phyloP scores from a whole-genome alignment of 2,329 filamentous ascomycete genomes.

The Chaetomium sp. region DNA sequence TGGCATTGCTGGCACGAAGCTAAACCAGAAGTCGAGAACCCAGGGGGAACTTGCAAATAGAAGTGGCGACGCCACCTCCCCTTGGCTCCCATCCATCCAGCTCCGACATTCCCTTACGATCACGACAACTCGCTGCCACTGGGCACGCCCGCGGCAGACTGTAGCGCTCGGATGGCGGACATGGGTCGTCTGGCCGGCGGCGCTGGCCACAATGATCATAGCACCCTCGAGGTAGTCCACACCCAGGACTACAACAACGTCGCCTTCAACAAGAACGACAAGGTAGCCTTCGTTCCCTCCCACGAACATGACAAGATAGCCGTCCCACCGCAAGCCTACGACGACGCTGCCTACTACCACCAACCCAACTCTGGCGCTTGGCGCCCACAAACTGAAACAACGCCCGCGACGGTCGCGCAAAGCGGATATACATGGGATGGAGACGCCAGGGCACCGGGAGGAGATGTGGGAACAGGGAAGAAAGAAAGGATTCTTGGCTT shows the following conservation, averaged over 20 bases:
- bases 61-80: not conserved
- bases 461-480: not conserved
- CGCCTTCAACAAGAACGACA: slow-evolving; percentile 2
- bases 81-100: not conserved
- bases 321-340: not conserved
- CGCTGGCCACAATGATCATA: not conserved
- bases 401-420: not conserved
- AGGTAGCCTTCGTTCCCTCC: slow-evolving; percentile 1
- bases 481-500: not conserved
- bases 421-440: not conserved
- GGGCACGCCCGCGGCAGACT: not conserved
- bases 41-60: not conserved
- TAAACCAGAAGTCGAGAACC: not conserved
- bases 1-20: not conserved
- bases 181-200: not conserved
- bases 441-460: not conserved
- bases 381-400: not conserved
- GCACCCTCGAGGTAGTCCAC: slow-evolving; percentile 2
- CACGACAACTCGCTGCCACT: not conserved
- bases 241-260: not conserved
- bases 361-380: not conserved
- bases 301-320: slow-evolving; percentile 2
- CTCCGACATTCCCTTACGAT: not conserved
- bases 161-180: not conserved
- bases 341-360: not conserved